A percentile compares a stretch with the other conserved stretches of the same genome.
Evolutionary conservation across 768 basidiomycete species (phyloP).

Genomic region (Auricularia sp.): DNA sequence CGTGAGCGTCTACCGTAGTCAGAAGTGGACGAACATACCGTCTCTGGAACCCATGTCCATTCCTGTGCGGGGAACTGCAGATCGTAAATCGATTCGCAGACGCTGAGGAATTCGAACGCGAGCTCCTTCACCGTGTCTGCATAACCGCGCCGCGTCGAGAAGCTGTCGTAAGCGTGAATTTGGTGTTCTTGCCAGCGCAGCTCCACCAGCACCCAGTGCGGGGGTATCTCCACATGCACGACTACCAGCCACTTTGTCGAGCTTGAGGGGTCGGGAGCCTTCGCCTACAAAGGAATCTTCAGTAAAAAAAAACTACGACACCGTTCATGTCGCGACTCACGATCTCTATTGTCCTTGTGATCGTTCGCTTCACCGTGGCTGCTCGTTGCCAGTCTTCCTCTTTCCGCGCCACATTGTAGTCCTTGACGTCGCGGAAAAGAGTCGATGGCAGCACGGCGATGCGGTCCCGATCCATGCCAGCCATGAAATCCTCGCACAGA

Average conservation of each 20-base stretch:
- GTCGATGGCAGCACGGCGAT: neutral
- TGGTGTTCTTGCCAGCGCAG: neutral
- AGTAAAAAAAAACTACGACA: neutral
- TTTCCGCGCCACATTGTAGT: neutral
- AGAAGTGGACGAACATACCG: neutral
- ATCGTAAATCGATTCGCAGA: neutral
- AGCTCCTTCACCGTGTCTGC: neutral
- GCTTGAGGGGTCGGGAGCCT: neutral
- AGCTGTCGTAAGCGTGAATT: neutral
- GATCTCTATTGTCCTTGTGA: neutral
- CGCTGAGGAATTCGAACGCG: neutral
- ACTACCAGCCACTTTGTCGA: neutral
- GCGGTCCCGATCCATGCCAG: neutral
- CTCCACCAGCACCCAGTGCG: neutral
- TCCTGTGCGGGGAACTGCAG: neutral
- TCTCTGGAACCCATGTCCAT: neutral
- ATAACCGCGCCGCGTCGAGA: neutral
- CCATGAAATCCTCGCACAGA: neutral
- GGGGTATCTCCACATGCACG: neutral
- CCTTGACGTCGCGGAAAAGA: neutral
- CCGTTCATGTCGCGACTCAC: neutral
- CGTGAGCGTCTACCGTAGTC: neutral
- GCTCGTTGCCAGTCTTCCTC: neutral
- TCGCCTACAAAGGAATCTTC: neutral
- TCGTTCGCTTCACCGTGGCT: neutral